These are phyloP conservation scores for Fraxinus quadrangulata DNA, from an alignment of 257 asterid genomes.

Conservation along the genomic window DNA sequence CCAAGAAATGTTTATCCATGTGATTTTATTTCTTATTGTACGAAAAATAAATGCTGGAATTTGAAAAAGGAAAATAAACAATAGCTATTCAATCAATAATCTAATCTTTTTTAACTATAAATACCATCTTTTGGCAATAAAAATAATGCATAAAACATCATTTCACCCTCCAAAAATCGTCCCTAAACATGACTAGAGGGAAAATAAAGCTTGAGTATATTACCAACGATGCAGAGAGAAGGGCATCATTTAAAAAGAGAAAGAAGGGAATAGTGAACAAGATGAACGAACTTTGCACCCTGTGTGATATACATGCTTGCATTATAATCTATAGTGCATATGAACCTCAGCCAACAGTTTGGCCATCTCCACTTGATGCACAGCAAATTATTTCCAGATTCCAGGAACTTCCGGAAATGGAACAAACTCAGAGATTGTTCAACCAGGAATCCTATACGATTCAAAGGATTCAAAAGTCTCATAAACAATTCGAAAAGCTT, in stretches of 20 bases:
- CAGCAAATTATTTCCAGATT: slow-evolving; percentile 29
- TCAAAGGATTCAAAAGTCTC: slow-evolving; percentile 31
- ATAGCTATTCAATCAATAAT: no score
- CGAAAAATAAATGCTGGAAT: no score
- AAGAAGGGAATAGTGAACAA: slow-evolving; percentile 40
- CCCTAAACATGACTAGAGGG: no score
- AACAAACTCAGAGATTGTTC: slow-evolving; percentile 35
- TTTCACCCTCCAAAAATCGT: no score
- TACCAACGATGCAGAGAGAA: slow-evolving; percentile 30
- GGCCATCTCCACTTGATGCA: slow-evolving; percentile 30
- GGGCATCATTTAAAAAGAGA: slow-evolving; percentile 41
- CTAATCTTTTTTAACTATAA: no score
- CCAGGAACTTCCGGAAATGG: slow-evolving; percentile 36
- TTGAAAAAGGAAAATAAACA: no score
- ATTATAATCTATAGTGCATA: slow-evolving; percentile 26
- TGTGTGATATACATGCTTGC: slow-evolving; percentile 42
- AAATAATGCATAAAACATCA: no score
- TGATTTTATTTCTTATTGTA: no score
- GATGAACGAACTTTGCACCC: slow-evolving; percentile 35
- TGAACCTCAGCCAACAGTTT: slow-evolving; percentile 31
- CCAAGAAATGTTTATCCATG: no score
- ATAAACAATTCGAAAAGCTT: slow-evolving; percentile 22
- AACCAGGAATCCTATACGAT: slow-evolving; percentile 37
- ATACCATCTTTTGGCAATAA: no score
- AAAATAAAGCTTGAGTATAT: slow-evolving; percentile 5